These are phyloP conservation scores for Suillus decipiens DNA, from an alignment of 768 basidiomycete genomes.

Conservation along the genomic window DNA sequence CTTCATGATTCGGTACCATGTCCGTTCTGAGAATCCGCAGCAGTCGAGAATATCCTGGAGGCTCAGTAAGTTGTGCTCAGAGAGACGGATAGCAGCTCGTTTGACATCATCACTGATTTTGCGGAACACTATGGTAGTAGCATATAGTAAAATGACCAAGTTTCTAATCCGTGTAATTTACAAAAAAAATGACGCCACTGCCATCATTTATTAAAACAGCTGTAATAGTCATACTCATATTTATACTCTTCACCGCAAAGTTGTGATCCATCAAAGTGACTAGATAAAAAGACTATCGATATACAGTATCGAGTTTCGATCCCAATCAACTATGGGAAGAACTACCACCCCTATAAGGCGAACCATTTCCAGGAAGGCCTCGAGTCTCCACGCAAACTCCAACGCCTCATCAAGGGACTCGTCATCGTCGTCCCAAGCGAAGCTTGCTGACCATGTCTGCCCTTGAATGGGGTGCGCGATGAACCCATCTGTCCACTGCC, in stretches of 20 bases:
- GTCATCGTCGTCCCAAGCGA: constrained; percentile 92
- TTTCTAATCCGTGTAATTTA: no score
- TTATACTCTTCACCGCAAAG: not conserved
- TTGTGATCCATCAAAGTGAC: not conserved
- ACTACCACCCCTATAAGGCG: constrained; percentile 13
- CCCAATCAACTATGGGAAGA: constrained; percentile 6
- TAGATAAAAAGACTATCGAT: not conserved
- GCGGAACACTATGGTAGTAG: no score
- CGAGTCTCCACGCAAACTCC: constrained; percentile 61
- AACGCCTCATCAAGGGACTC: constrained; percentile 86
- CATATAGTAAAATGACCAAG: no score
- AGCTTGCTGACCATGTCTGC: constrained; percentile 49
- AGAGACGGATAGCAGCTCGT: no score
- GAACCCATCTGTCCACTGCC: constrained; percentile 20
- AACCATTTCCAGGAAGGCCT: constrained; percentile 26
- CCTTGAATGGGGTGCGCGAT: constrained; percentile 52
- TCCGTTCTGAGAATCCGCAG: no score
- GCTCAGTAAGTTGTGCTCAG: no score
- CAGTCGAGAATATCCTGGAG: no score
- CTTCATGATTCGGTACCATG: no score
- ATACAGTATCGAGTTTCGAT: not conserved
- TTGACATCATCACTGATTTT: no score
- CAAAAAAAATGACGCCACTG: no score
- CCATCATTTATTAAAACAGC: no score
- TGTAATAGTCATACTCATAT: not conserved